Base-by-base conservation (phyloP, 1,284 basidiomycete genomes). In the Cryptococcus sp. region DNA sequence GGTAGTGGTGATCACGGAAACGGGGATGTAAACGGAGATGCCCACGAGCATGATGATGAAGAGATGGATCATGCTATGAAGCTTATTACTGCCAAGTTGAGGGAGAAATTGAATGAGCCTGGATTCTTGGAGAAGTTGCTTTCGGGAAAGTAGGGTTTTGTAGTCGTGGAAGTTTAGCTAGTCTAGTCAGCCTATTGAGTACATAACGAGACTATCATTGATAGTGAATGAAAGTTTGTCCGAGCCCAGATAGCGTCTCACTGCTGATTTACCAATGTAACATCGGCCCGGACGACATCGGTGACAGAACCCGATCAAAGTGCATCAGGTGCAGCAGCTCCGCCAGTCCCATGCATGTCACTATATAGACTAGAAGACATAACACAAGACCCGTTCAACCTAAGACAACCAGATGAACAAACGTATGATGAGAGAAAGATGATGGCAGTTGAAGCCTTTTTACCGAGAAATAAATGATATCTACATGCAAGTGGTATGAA, bases 391-490 rank as follows among this genome's bases (percentile, higher is more conserved):
- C 25, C 34, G 18, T 40, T 34, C 4, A 37, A 45, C 25, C 34
- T 32, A 25, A 16, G 23, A 46, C 39, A 41, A 48, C 37, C 25
- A 46, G 24, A 24, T 43, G 36, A n/a, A 45, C 49, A 24, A 19
- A n/a, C 18, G 46, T 28, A 45, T 32, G 34, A 45, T 32, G 32
- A 47, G 32, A 46, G 46, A 28, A 14, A 41, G 47, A 50, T 49
- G 23, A 52, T 52, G 61, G 61, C 61, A 63, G 61, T 63, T 63
- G 61, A 63, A 48, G 61, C 61, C 61, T 22, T 39, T 23, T 37
- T 42, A 46, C 53, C 23, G 31, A 49, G 41, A 56, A 48, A 48
- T 23, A 39, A 25, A 48, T 24, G 39, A 49, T 41, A 45, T 48
- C 39, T 34, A 34, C 16, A 48, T 43, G 40, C 48, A 46, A 57